A percentile compares a stretch with the other conserved stretches of the same genome.
These are phyloP conservation scores for Penicillium malachiteum DNA, from an alignment of 495 filamentous ascomycete species.

Conservation along the genomic window DNA sequence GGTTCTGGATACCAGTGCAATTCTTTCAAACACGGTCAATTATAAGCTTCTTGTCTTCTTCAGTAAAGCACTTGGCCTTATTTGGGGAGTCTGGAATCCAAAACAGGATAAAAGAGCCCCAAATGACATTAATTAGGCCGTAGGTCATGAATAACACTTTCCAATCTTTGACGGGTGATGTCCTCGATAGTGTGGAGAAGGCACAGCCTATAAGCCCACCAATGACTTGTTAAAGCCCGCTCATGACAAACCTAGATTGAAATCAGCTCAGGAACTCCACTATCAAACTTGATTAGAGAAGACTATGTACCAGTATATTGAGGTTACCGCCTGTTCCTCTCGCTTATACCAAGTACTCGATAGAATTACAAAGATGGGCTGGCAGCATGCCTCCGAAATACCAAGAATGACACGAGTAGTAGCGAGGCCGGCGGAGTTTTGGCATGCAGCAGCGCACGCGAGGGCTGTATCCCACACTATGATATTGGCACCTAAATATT, in stretches of 20 bases:
- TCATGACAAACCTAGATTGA: conserved; percentile 47
- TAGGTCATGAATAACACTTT: conserved; percentile 56
- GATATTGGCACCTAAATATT: conserved; percentile 54
- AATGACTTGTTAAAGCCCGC: conserved; percentile 47
- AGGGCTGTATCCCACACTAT: conserved; percentile 51
- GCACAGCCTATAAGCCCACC: conserved; percentile 49
- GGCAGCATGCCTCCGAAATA: conserved; percentile 57
- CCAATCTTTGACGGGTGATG: conserved; percentile 43
- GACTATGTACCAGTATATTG: conserved; percentile 59
- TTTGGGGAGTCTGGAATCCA: conserved; percentile 46
- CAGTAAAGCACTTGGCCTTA: conserved; percentile 39
- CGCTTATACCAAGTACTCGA: conserved; percentile 65
- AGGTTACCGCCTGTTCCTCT: conserved; percentile 54
- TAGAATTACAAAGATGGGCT: conserved; percentile 49
- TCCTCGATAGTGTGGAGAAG: conserved; percentile 25
- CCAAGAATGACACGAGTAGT: conserved; percentile 55
- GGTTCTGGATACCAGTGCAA: conserved; percentile 50
- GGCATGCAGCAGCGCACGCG: conserved; percentile 49
- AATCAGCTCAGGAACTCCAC: conserved; percentile 4
- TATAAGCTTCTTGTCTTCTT: conserved; percentile 41
- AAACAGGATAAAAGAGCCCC: conserved; percentile 39
- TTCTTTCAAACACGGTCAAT: conserved; percentile 41
- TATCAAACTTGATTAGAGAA: neutral
- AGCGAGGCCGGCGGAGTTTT: conserved; percentile 48
- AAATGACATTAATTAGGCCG: conserved; percentile 46